Evolutionary conservation across 306 rosid genomes (phyloP).

Genomic region (Malus fusca): DNA sequence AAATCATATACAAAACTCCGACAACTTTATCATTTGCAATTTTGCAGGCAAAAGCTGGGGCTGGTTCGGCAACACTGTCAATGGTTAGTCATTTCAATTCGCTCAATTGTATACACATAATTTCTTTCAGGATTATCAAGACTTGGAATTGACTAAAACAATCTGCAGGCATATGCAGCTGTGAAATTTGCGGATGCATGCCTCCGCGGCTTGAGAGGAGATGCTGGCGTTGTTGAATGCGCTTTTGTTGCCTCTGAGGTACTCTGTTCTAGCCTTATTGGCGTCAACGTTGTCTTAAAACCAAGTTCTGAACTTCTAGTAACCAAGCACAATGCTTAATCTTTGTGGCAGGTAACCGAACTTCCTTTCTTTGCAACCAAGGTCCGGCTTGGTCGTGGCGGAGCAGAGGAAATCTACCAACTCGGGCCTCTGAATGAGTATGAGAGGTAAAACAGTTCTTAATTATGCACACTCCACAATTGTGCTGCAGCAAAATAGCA

Average conservation of each 20-base stretch:
- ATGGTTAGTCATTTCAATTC: conserved; percentile 41
- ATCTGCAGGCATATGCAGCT: conserved; percentile 76
- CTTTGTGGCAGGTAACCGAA: conserved; percentile 59
- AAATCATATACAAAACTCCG: background rate
- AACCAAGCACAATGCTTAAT: background rate
- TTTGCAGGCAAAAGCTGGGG: conserved; percentile 87
- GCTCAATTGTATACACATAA: background rate
- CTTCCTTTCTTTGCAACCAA: conserved; percentile 86
- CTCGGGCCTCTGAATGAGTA: conserved; percentile 81
- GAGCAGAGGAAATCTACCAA: conserved; percentile 66
- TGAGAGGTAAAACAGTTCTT: conserved; percentile 47
- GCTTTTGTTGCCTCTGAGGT: conserved; percentile 79
- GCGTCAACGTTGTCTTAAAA: background rate
- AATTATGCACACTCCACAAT: no score
- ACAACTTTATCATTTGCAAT: background rate
- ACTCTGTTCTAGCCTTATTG: background rate
- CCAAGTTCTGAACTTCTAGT: background rate
- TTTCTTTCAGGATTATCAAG: background rate
- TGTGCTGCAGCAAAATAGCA: background rate
- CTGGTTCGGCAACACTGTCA: conserved; percentile 94
- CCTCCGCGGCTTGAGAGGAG: conserved; percentile 89
- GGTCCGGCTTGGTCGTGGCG: conserved; percentile 74
- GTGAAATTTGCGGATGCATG: conserved; percentile 80
- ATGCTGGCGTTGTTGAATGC: conserved; percentile 80
- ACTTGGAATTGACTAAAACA: background rate